Conservation (phyloP, 306 rosid genomes). For the Rosa persica region DNA sequence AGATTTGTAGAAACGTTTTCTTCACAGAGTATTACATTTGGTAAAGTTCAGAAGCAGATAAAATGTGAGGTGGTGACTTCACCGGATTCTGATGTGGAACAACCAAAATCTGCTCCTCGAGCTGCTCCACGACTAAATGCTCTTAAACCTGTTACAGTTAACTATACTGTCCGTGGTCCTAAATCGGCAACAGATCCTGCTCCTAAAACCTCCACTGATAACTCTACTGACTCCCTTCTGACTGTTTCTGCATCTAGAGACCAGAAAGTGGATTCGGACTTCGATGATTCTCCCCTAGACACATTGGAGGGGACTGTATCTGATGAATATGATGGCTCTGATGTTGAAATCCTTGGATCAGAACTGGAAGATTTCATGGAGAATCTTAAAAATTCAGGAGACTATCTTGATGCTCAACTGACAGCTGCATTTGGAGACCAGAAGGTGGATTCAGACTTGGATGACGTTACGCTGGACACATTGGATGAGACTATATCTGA, state of each 20-base stretch:
- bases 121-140: constrained; percentile 11
- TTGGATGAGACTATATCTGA: constrained; percentile 37
- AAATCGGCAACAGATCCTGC: constrained; percentile 10
- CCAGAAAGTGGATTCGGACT: constrained; percentile 23
- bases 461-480: constrained; percentile 17
- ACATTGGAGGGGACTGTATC: constrained; percentile 33
- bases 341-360: constrained; percentile 25
- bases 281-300: constrained; percentile 22
- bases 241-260: constrained; percentile 22
- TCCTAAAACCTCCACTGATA: background rate
- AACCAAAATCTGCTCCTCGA: constrained; percentile 23
- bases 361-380: constrained; percentile 37
- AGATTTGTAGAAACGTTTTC: constrained; percentile 70
- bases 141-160: background rate
- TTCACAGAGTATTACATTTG: constrained; percentile 52
- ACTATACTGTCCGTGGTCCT: background rate
- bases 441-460: constrained; percentile 22
- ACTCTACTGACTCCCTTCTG: constrained; percentile 4
- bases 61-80: constrained; percentile 58
- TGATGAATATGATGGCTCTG: constrained; percentile 38
- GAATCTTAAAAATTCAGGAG: constrained; percentile 22
- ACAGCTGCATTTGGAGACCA: constrained; percentile 28
- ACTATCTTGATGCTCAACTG: constrained; percentile 13
- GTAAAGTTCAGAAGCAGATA: constrained; percentile 76
- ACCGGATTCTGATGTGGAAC: constrained; percentile 31